These are phyloP conservation scores for Lupinus albus DNA, from an alignment of 306 rosid genomes.

Conservation along the genomic window DNA sequence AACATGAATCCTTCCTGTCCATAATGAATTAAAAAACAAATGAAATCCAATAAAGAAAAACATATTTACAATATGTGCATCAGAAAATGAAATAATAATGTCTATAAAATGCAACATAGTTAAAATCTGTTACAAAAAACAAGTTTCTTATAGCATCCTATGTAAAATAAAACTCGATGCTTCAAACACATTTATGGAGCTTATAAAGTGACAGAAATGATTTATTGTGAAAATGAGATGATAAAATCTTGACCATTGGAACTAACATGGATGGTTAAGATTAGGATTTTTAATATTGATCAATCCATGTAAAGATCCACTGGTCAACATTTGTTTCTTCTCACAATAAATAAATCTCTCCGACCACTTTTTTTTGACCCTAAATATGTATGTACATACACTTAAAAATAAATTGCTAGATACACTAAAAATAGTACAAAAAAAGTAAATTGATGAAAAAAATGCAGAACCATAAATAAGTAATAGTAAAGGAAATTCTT, in stretches of 20 bases:
- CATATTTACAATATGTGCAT: neutral
- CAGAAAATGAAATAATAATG: neutral
- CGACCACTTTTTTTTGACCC: neutral
- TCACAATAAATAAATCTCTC: neutral
- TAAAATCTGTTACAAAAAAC: neutral
- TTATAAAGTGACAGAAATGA: neutral
- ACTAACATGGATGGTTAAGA: neutral
- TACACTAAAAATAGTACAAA: slow-evolving; percentile 21
- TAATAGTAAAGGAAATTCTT: slow-evolving; percentile 39
- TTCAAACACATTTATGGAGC: neutral
- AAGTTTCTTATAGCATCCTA: neutral
- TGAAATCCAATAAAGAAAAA: neutral
- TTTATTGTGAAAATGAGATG: neutral
- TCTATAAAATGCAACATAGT: neutral
- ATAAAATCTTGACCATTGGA: neutral
- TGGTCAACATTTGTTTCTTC: neutral
- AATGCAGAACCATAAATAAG: slow-evolving; percentile 31
- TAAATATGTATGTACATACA: no score
- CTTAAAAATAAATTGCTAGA: slow-evolving; percentile 9
- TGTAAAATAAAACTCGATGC: neutral
- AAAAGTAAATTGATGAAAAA: slow-evolving; percentile 10
- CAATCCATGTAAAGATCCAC: neutral
- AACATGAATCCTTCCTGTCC: neutral
- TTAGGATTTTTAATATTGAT: neutral
- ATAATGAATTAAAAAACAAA: neutral